Evolutionary conservation across 345 rosid genomes (phyloP).

Genomic region (Raphanus sativus): DNA sequence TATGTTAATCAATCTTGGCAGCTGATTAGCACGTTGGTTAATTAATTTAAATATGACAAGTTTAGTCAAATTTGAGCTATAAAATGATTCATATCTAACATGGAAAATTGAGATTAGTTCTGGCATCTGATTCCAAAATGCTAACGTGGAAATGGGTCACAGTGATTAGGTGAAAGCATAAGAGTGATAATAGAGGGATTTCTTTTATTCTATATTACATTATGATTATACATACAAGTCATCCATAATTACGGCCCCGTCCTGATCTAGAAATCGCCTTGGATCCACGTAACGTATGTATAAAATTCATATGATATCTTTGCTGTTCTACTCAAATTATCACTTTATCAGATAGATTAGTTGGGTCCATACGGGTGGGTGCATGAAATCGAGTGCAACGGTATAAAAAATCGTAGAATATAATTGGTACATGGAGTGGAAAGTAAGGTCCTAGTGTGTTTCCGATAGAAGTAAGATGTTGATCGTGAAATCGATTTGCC

Average conservation of each 20-base stretch:
- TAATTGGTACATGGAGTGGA: neutral
- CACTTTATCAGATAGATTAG: slow-evolving; percentile 33
- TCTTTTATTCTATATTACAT: too few species aligned
- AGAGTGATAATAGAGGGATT: neutral
- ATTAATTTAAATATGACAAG: neutral
- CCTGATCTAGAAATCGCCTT: slow-evolving; percentile 35
- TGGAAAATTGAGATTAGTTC: slow-evolving; percentile 30
- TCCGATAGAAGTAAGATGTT: slow-evolving; percentile 7
- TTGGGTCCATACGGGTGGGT: slow-evolving; percentile 23
- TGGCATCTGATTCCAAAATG: slow-evolving; percentile 28
- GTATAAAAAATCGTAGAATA: slow-evolving; percentile 3
- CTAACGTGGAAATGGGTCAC: slow-evolving; percentile 33
- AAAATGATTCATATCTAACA: slow-evolving; percentile 25
- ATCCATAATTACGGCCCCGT: slow-evolving; percentile 33
- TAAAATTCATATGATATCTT: slow-evolving; percentile 23
- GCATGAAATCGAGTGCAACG: slow-evolving; percentile 32
- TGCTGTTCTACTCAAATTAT: slow-evolving; percentile 31
- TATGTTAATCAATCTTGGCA: slow-evolving; percentile 31
- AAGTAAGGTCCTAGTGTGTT: slow-evolving; percentile 10
- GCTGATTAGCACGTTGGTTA: slow-evolving; percentile 20
- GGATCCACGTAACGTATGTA: slow-evolving; percentile 35
- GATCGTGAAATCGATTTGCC: neutral
- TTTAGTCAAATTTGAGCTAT: slow-evolving; percentile 18
- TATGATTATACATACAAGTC: neutral
- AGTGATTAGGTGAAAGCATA: slow-evolving; percentile 29